Percentiles rank a stretch among this genome's conserved stretches.
phyloP scores from a whole-genome alignment of 31 red algal species.

The Endocladia muricata region DNA sequence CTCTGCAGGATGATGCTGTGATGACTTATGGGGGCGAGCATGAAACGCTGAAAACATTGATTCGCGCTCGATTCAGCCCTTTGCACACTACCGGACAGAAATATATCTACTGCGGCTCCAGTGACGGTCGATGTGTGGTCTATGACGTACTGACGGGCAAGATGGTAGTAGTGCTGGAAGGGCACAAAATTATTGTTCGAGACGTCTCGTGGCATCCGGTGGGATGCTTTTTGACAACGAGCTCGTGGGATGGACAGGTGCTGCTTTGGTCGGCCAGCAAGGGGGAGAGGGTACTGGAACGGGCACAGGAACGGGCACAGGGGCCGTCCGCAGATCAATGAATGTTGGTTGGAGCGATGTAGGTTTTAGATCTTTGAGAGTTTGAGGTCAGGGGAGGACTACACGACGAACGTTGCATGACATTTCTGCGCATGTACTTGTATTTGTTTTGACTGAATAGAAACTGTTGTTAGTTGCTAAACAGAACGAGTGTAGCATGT shows the following conservation, averaged over 20 bases:
- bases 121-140: conserved; percentile 52
- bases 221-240: conserved; percentile 32
- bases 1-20: conserved; percentile 56
- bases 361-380: no score
- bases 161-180: conserved; percentile 5
- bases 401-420: no score
- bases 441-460: no score
- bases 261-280: conserved; percentile 26
- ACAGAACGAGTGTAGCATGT: no score
- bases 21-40: conserved; percentile 66
- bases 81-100: conserved; percentile 67
- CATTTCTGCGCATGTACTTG: no score
- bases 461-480: no score
- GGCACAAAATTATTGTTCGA: conserved; percentile 15
- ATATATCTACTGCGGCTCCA: conserved; percentile 69
- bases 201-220: conserved; percentile 54
- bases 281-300: no score
- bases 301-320: no score
- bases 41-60: conserved; percentile 71
- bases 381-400: no score
- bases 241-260: conserved; percentile 54
- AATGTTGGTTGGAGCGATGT: no score
- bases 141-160: conserved; percentile 62
- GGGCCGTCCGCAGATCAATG: no score
- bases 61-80: conserved; percentile 76